Conservation (phyloP, 495 filamentous ascomycete species). For the Annulohypoxylon nitens region DNA sequence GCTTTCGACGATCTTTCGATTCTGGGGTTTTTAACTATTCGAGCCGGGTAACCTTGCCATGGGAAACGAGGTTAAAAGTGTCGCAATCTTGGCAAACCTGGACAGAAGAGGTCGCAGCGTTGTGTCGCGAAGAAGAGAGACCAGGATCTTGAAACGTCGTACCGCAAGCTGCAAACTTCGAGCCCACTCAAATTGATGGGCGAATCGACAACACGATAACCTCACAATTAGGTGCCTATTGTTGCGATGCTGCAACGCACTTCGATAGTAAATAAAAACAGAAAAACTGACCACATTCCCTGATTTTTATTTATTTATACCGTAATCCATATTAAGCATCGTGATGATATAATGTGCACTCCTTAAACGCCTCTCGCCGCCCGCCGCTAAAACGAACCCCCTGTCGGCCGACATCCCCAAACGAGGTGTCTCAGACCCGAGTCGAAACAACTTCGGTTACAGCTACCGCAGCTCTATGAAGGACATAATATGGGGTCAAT, state of each 20-base stretch:
- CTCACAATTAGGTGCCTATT: not conserved
- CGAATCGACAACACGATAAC: not conserved
- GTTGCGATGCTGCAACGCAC: not conserved
- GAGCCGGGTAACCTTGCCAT: conserved; percentile 26
- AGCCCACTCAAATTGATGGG: not conserved
- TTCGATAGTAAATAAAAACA: not conserved
- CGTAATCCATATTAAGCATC: not conserved
- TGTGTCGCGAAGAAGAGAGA: conserved; percentile 23
- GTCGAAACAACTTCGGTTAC: conserved; percentile 44
- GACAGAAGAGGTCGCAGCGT: conserved; percentile 10
- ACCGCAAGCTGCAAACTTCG: not conserved
- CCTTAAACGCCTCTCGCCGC: not conserved
- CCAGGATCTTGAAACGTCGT: conserved; percentile 37
- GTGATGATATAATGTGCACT: not conserved
- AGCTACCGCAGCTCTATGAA: conserved; percentile 9
- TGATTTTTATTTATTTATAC: not conserved
- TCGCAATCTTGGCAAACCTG: conserved; percentile 4
- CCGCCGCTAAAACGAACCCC: conserved; percentile 25
- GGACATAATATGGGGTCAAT: conserved; percentile 12
- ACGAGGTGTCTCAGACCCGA: conserved; percentile 30
- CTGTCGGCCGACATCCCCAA: conserved; percentile 20
- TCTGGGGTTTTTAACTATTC: conserved; percentile 4
- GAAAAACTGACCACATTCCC: not conserved
- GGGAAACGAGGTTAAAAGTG: conserved; percentile 12
- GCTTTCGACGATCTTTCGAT: conserved; percentile 6